Evolutionary conservation across 2,329 filamentous ascomycete species (phyloP), one percentile per base, ranked within the genome.

Genomic region (Penicillium italicum): DNA sequence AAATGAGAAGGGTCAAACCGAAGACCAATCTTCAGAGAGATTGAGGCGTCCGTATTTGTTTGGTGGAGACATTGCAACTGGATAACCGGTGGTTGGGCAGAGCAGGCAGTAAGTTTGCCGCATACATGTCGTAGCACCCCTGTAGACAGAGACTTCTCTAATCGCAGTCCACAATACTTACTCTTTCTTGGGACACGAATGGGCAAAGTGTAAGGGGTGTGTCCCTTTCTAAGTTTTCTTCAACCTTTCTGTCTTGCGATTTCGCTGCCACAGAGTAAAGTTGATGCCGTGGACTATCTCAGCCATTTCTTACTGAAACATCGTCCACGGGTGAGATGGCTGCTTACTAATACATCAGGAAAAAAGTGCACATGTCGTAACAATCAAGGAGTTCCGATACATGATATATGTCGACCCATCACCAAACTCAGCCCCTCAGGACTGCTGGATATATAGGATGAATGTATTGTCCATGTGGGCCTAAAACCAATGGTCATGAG

Each of bases 401-500:
- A 87, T 90, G 40, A 88, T 75, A 63, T 88, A 88, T 0, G 86
- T 90, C 41, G 85, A 88, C 8, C 87, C 85, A 60, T 91, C 88
- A 16, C 86, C 86, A 54, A 90, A 90, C 40, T 88, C 74, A 0
- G 81, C 85, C 5, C 89, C 87, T 14, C 86, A 80, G 0, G 81
- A 82, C 1, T 83, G 80, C 71, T 90, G 88, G 55, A 91, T 88
- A 60, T 84, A 91, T 0, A 89, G 89, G 5, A 93, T 73, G 66
- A 90, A 93, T 24, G 88, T 85, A 65, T 91, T 91, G 73, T 91
- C n/a, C n/a, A n/a, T n/a, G n/a, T n/a, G n/a, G n/a, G n/a, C n/a
- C n/a, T n/a, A n/a, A n/a, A n/a, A n/a, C n/a, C n/a, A n/a, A n/a
- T n/a, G n/a, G n/a, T n/a, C n/a, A n/a, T n/a, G n/a, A n/a, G n/a